phyloP scores from a whole-genome alignment of 2,329 filamentous ascomycete genomes.

The Anthostomella pinea region DNA sequence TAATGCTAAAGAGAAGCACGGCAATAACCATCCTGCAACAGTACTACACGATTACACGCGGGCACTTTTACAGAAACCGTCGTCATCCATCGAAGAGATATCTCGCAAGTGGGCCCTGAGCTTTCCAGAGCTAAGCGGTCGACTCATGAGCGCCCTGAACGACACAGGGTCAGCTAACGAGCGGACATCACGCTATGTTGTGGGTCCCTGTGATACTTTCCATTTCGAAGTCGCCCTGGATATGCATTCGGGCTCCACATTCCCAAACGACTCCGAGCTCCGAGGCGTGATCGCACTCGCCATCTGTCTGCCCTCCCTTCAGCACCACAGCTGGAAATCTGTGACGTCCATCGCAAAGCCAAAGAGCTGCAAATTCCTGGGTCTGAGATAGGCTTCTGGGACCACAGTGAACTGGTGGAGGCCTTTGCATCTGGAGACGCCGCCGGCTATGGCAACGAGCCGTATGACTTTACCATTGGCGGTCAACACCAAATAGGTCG shows the following conservation, averaged over 20 bases:
- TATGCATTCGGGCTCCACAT: conserved; percentile 54
- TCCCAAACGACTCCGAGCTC: conserved; percentile 58
- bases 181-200: conserved; percentile 32
- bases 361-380: conserved; percentile 47
- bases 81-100: conserved; percentile 52
- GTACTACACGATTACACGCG: conserved; percentile 59
- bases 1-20: conserved; percentile 46
- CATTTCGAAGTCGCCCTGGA: conserved; percentile 62
- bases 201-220: conserved; percentile 52
- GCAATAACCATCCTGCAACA: conserved; percentile 40
- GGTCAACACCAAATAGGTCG: conserved; percentile 47
- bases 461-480: conserved; percentile 50
- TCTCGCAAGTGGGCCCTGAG: conserved; percentile 55
- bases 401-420: conserved; percentile 49
- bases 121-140: conserved; percentile 54
- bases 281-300: conserved; percentile 58
- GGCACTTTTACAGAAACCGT: conserved; percentile 52
- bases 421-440: conserved; percentile 48
- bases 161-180: conserved; percentile 39
- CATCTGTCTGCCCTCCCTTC: conserved; percentile 52
- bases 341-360: conserved; percentile 58
- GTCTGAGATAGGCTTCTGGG: conserved; percentile 40
- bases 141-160: conserved; percentile 47
- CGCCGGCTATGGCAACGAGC: conserved; percentile 43
- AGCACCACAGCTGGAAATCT: conserved; percentile 59